phyloP scores from a whole-genome alignment of 2,329 filamentous ascomycete species.

The Aspergillus viridinutans region DNA sequence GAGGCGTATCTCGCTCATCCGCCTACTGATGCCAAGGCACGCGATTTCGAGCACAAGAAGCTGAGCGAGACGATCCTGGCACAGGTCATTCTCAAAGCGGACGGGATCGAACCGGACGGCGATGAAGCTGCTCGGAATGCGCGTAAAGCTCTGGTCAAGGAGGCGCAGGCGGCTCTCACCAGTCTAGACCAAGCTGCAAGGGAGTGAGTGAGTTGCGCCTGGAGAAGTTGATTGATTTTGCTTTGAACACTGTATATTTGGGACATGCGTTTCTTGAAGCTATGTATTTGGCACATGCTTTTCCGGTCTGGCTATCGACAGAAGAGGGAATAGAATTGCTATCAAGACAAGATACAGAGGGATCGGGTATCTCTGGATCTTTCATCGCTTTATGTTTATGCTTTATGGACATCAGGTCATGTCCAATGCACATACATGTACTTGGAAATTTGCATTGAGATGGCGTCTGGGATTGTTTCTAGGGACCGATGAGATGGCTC shows the following conservation, averaged over 20 bases:
- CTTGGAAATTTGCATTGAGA: not conserved
- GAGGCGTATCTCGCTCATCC: conserved; percentile 36
- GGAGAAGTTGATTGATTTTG: not conserved
- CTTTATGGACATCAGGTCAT: not conserved
- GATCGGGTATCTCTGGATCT: not conserved
- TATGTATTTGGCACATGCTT: not conserved
- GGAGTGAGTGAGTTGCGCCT: conserved; percentile 9
- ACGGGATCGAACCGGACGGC: conserved; percentile 70
- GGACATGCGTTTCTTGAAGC: not conserved
- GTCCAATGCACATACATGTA: not conserved
- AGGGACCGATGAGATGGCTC: not conserved
- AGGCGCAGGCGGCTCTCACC: conserved; percentile 38
- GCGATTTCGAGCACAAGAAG: conserved; percentile 42
- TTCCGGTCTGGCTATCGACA: not conserved
- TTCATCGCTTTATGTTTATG: not conserved
- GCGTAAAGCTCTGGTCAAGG: conserved; percentile 39
- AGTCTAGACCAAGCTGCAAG: conserved; percentile 33
- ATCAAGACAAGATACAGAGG: not conserved
- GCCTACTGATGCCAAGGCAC: conserved; percentile 36
- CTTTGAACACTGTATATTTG: not conserved
- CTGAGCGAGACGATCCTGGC: conserved; percentile 42
- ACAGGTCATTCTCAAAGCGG: conserved; percentile 52
- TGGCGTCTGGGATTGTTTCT: not conserved
- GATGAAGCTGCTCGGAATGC: conserved; percentile 54
- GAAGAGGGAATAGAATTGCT: not conserved